Conservation (phyloP, 805 yeast species). For the Lachancea meyersii region DNA sequence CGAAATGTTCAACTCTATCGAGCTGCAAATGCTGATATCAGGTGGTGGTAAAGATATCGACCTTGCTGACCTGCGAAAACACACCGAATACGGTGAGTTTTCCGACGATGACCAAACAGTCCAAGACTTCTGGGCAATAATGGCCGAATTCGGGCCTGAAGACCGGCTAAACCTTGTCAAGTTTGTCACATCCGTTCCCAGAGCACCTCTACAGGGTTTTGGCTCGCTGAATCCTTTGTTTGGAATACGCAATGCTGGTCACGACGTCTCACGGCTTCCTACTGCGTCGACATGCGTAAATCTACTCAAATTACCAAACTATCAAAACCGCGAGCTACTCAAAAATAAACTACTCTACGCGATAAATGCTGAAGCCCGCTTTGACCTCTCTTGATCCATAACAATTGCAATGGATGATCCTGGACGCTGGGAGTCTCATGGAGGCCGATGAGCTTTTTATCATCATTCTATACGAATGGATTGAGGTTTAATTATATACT, state of each 20-base stretch:
- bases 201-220: slow-evolving; percentile 89
- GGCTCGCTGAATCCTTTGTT: slow-evolving; percentile 65
- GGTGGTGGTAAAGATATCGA: slow-evolving; percentile 71
- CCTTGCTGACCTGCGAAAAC: slow-evolving; percentile 55
- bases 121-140: slow-evolving; percentile 63
- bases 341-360: slow-evolving; percentile 66
- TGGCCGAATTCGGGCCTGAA: slow-evolving; percentile 57
- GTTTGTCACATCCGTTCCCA: slow-evolving; percentile 87
- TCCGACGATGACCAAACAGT: slow-evolving; percentile 52
- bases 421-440: too few relatives aligned
- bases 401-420: neutral
- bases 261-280: slow-evolving; percentile 57
- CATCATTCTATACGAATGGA: neutral
- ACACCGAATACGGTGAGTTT: slow-evolving; percentile 66
- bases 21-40: slow-evolving; percentile 75
- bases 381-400: slow-evolving; percentile 58
- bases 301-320: slow-evolving; percentile 78
- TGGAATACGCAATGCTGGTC: slow-evolving; percentile 69
- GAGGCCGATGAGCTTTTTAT: too few relatives aligned
- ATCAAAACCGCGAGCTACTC: slow-evolving; percentile 51
- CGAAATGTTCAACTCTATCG: slow-evolving; percentile 75
- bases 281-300: slow-evolving; percentile 94
- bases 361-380: slow-evolving; percentile 77
- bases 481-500: neutral
- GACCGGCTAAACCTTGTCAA: slow-evolving; percentile 64